Conservation (phyloP, 306 rosid species). For the Casuarina cunninghamiana region DNA sequence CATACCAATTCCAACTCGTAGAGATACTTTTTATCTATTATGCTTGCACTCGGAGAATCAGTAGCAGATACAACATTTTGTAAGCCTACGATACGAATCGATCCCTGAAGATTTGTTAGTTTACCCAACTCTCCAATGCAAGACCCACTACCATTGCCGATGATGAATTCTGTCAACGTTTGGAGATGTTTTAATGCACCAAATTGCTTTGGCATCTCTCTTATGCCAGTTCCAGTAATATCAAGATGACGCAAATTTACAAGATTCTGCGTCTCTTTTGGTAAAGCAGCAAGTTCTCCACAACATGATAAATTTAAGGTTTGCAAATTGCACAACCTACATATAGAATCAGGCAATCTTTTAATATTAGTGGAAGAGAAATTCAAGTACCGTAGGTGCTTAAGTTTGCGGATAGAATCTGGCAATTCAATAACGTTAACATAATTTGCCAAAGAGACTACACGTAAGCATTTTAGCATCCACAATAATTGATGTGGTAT, state of each 20-base stretch:
- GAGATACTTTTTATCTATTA: background rate
- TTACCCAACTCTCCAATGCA: background rate
- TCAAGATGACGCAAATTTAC: too few relatives aligned
- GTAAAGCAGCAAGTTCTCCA: too few relatives aligned
- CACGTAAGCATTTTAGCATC: background rate
- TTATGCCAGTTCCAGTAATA: background rate
- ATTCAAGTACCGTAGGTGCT: slow-evolving; percentile 21
- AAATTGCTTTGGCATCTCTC: background rate
- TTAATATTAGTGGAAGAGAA: background rate
- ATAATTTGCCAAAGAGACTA: background rate
- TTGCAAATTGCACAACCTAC: slow-evolving; percentile 18
- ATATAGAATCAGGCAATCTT: slow-evolving; percentile 14
- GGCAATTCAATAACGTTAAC: background rate
- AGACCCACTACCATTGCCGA: background rate
- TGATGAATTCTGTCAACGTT: background rate
- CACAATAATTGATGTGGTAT: background rate
- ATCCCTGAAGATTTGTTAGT: background rate
- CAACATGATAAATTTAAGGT: background rate
- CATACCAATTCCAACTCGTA: background rate
- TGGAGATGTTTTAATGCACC: background rate
- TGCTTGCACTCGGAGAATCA: background rate
- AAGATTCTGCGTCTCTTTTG: too few relatives aligned
- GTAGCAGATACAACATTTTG: background rate
- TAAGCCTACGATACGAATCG: fast-evolving
- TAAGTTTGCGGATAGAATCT: slow-evolving; percentile 4